Evolutionary conservation across 1,284 basidiomycete genomes (phyloP).

Genomic region (Leccinum subrobustum): DNA sequence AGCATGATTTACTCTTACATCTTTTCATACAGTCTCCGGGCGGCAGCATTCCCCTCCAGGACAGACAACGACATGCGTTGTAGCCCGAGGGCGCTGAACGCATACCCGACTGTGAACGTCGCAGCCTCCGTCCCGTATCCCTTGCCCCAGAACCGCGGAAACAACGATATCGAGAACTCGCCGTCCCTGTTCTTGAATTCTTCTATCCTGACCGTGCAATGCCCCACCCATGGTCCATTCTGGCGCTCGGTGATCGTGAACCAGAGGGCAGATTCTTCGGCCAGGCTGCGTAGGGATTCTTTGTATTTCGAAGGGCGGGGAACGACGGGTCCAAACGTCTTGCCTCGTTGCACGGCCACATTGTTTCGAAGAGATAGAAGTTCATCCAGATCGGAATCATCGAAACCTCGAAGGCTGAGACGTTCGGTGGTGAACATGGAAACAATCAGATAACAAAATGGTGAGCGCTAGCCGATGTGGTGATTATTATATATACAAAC

Average conservation of each 20-base stretch:
- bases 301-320: slow-evolving; percentile 9
- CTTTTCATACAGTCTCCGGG: slow-evolving; percentile 11
- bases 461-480: not conserved
- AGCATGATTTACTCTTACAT: slow-evolving; percentile 10
- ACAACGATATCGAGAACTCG: slow-evolving; percentile 11
- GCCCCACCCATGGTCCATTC: slow-evolving; percentile 2
- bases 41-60: slow-evolving; percentile 15
- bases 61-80: slow-evolving; percentile 19
- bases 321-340: slow-evolving; percentile 12
- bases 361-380: slow-evolving; percentile 5
- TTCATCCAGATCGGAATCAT: slow-evolving; percentile 8
- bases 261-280: slow-evolving; percentile 15
- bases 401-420: slow-evolving; percentile 10
- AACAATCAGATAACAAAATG: not conserved
- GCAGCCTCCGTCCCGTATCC: slow-evolving; percentile 14
- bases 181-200: slow-evolving; percentile 20
- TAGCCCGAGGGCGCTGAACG: slow-evolving; percentile 15
- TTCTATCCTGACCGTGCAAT: slow-evolving; percentile 7
- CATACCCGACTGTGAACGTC: slow-evolving; percentile 15
- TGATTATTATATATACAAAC: not conserved
- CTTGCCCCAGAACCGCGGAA: slow-evolving; percentile 6
- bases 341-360: slow-evolving; percentile 6
- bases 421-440: slow-evolving; percentile 14
- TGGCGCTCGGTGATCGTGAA: slow-evolving; percentile 3
- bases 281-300: slow-evolving; percentile 6